Conservation (phyloP, 164 flowering plant species). For the Cinnamomum micranthum region DNA sequence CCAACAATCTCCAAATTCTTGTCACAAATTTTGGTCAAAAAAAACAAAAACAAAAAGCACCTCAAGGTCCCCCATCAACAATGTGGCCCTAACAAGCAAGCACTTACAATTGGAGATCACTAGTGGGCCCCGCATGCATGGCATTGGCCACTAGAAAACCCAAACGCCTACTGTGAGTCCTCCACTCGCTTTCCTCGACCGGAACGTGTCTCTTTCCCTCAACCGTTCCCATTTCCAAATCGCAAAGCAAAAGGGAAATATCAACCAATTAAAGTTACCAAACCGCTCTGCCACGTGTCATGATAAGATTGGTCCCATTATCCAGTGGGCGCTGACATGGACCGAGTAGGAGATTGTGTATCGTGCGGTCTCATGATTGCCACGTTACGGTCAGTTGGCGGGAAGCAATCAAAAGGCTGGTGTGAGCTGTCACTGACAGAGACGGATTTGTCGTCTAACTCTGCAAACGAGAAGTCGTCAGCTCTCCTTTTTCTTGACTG, state of each 20-base stretch:
- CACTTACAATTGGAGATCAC: too few species aligned
- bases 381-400: constrained; percentile 4
- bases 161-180: neutral
- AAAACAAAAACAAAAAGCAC: too few species aligned
- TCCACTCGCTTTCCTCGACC: neutral
- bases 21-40: too few species aligned
- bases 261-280: neutral
- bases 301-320: neutral
- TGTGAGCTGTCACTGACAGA: neutral
- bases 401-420: neutral
- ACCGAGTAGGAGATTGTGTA: neutral
- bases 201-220: neutral
- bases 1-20: too few species aligned
- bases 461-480: neutral
- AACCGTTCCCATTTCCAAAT: neutral
- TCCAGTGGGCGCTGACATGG: neutral
- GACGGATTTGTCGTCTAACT: neutral
- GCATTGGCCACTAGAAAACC: neutral
- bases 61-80: too few species aligned
- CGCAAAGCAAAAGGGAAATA: neutral
- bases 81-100: too few species aligned
- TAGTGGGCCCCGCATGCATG: too few species aligned
- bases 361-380: neutral
- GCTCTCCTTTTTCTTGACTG: neutral
- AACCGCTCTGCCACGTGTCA: neutral